Conservation (phyloP, 345 rosid species). For the Rhodomyrtus tomentosa region DNA sequence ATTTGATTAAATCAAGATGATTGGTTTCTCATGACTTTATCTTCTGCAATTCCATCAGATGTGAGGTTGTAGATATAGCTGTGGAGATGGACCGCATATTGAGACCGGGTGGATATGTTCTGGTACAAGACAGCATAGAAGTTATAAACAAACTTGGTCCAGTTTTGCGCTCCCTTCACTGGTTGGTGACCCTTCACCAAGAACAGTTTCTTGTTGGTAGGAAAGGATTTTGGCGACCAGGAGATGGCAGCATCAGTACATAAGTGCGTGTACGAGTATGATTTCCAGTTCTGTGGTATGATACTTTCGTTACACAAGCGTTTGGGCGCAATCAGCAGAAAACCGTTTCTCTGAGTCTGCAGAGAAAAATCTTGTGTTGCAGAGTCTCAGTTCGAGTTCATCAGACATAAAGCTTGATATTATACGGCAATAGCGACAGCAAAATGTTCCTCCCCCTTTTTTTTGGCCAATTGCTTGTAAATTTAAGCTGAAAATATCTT, state of each 20-base stretch:
- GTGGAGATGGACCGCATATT: slow-evolving; percentile 72
- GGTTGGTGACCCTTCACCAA: slow-evolving; percentile 50
- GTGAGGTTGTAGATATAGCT: slow-evolving; percentile 39
- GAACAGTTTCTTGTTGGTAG: slow-evolving; percentile 57
- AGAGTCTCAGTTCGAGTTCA: not conserved
- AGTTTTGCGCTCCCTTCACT: slow-evolving; percentile 45
- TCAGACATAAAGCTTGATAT: not conserved
- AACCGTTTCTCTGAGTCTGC: not conserved
- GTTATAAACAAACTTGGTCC: slow-evolving; percentile 39
- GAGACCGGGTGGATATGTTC: slow-evolving; percentile 70
- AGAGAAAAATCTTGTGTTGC: not conserved
- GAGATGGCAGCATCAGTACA: not conserved
- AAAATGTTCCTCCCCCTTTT: not conserved
- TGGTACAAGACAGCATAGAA: slow-evolving; percentile 65
- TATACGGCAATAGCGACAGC: not conserved
- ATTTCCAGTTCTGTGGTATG: not conserved
- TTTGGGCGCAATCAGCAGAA: not conserved
- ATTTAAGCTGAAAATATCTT: not conserved
- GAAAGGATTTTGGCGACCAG: slow-evolving; percentile 82
- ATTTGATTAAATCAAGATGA: not conserved
- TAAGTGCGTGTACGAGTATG: not conserved
- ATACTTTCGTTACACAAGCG: not conserved
- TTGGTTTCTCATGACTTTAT: not conserved
- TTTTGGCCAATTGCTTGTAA: not conserved
- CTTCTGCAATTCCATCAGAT: slow-evolving; percentile 26